Evolutionary conservation across 345 rosid species (phyloP).

Genomic region (Leavenworthia alabamica): DNA sequence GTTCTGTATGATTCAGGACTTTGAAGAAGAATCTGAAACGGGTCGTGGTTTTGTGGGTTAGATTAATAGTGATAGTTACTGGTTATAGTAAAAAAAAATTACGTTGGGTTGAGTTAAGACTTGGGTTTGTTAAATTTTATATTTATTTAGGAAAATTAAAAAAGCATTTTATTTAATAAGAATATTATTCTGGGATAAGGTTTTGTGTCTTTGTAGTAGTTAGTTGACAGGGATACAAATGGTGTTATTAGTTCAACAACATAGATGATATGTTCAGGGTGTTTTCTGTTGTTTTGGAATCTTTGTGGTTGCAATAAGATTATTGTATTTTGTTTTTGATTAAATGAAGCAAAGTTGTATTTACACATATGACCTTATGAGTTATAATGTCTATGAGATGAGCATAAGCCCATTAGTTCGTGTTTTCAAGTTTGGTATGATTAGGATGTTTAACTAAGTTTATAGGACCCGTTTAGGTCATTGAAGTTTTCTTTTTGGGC

Average conservation of each 20-base stretch:
- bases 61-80: conserved; percentile 12
- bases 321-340: conserved; percentile 5
- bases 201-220: conserved; percentile 3
- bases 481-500: background rate
- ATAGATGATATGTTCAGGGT: background rate
- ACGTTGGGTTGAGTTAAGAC: background rate
- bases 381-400: too few species aligned
- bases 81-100: conserved; percentile 20
- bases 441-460: too few species aligned
- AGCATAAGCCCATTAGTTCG: too few species aligned
- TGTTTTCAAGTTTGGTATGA: too few species aligned
- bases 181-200: background rate
- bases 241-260: background rate
- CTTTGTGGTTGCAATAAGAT: conserved; percentile 9
- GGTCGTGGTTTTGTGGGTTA: conserved; percentile 8
- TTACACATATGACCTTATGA: too few species aligned
- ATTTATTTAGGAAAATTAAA: background rate
- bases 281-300: conserved; percentile 8
- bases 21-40: background rate
- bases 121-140: conserved; percentile 4
- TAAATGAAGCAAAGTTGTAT: conserved; percentile 2
- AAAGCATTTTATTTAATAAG: background rate
- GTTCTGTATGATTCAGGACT: conserved; percentile 9
- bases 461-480: too few species aligned
- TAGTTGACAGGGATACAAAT: background rate